A percentile compares a stretch with the other conserved stretches of the same genome.
These are phyloP conservation scores for Coemansia pectinata DNA, from an alignment of 192 early-diverging fungal species.

Conservation along the genomic window DNA sequence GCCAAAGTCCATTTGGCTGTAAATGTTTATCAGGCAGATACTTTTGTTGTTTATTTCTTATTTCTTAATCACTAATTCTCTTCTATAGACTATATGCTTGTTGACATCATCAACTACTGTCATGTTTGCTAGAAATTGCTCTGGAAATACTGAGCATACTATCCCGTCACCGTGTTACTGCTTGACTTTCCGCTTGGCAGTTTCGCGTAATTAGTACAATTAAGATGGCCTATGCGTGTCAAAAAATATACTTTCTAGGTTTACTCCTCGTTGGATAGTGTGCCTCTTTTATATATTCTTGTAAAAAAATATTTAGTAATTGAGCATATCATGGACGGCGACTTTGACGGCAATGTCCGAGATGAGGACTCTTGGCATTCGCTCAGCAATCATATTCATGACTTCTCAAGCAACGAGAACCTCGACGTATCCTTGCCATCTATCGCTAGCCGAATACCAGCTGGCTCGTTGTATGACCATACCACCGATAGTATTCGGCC, in stretches of 20 bases:
- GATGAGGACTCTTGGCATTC: background rate
- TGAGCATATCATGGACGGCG: background rate
- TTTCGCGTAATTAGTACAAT: background rate
- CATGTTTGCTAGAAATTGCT: background rate
- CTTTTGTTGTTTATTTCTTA: background rate
- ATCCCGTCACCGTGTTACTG: background rate
- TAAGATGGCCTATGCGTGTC: background rate
- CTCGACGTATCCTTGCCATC: background rate
- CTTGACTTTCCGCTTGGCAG: background rate
- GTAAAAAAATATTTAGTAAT: background rate
- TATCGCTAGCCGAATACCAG: background rate
- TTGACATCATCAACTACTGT: background rate
- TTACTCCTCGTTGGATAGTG: background rate
- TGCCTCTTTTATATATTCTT: background rate
- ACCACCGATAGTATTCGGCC: background rate
- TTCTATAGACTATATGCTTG: background rate
- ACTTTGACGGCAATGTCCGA: background rate
- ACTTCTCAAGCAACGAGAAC: background rate
- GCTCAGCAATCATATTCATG: background rate
- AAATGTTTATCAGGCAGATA: conserved; percentile 3
- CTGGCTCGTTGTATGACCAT: background rate
- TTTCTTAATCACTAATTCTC: background rate
- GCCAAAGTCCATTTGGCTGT: conserved; percentile 51
- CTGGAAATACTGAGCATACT: background rate
- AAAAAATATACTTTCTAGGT: background rate